Evolutionary conservation across 1,139 yeast species (phyloP), one percentile per base, ranked within the genome.

Genomic region (Yamadazyma triangularis): DNA sequence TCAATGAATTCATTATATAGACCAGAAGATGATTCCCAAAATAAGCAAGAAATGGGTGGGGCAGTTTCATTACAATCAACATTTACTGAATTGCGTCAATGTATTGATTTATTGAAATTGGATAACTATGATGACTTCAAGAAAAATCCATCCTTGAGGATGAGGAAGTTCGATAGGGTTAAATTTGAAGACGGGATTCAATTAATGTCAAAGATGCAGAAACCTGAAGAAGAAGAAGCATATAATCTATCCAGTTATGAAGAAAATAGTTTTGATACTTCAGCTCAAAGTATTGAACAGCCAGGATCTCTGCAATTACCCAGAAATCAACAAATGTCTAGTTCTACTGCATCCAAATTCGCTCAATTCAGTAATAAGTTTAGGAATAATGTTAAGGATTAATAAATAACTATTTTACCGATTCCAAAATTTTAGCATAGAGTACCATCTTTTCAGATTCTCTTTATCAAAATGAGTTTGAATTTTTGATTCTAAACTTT

Each of bases 71-170:
- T 67, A 22, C 67, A 64, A 39, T 56, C 71, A 14, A 68, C 74
- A 15, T 68, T 68, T 35, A 54, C 67, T 1, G 72, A 66, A 42
- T 59, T 68, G 34, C 53, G 73, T 41, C 73, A 68, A 45, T 57
- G 66, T 34, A 60, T 68, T 33, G 66, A 68, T 47, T 50, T 68
- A 45, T 56, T 68, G 33, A 51, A 60, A 36, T 44, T 62, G 32
- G 66, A 63, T 6, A 56, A 56, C 35, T 63, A 57, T 42, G 70
- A 64, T 13, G 73, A 66, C 27, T 67, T 60, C 42, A 48, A 49
- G 26, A 59, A 56, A 33, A 64, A 64, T 41, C 58, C 70, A 2
- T 41, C 63, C 1, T 60, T 51, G 36, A 53, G 73, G 44, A 60
- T 63, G 61, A 55, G 73, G 33, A 51, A 57, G 27, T 67, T 65